A percentile compares a stretch with the other conserved stretches of the same genome.
phyloP scores from a whole-genome alignment of 2,329 filamentous ascomycete genomes.

The Fusarium kyushuense region DNA sequence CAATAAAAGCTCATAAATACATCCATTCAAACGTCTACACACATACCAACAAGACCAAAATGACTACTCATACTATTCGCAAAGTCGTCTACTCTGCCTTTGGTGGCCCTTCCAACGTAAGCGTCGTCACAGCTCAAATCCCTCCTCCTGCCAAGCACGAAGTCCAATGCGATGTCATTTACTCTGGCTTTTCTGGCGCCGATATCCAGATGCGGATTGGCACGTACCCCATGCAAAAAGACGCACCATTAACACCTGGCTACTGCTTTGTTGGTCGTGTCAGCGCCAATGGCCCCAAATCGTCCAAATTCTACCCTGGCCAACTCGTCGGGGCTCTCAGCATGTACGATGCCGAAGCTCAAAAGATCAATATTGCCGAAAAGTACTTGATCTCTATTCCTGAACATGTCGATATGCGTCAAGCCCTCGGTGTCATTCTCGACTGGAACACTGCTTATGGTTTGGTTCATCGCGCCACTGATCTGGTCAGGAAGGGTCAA shows the following conservation, averaged over 20 bases:
- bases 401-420: slow-evolving; percentile 54
- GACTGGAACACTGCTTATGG: slow-evolving; percentile 61
- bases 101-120: slow-evolving; percentile 55
- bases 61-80: slow-evolving; percentile 53
- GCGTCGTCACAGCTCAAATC: slow-evolving; percentile 52
- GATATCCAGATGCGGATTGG: slow-evolving; percentile 64
- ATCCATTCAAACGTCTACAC: not conserved
- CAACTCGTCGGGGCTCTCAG: slow-evolving; percentile 54
- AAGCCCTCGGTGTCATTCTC: slow-evolving; percentile 56
- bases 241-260: slow-evolving; percentile 61
- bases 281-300: slow-evolving; percentile 53
- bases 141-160: slow-evolving; percentile 56
- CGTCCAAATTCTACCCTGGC: slow-evolving; percentile 49
- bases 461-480: slow-evolving; percentile 54
- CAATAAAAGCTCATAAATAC: not conserved
- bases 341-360: slow-evolving; percentile 58
- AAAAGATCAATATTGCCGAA: slow-evolving; percentile 60
- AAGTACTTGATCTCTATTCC: slow-evolving; percentile 60
- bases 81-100: slow-evolving; percentile 60
- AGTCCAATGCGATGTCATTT: slow-evolving; percentile 61
- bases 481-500: slow-evolving; percentile 56
- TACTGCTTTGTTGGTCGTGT: slow-evolving; percentile 62
- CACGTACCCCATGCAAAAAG: slow-evolving; percentile 59
- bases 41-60: slow-evolving; percentile 4
- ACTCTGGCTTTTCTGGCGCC: slow-evolving; percentile 61